Percentiles rank a stretch among this genome's conserved stretches.
Conservation (phyloP, 306 rosid genomes). For the Glycine latifolia region DNA sequence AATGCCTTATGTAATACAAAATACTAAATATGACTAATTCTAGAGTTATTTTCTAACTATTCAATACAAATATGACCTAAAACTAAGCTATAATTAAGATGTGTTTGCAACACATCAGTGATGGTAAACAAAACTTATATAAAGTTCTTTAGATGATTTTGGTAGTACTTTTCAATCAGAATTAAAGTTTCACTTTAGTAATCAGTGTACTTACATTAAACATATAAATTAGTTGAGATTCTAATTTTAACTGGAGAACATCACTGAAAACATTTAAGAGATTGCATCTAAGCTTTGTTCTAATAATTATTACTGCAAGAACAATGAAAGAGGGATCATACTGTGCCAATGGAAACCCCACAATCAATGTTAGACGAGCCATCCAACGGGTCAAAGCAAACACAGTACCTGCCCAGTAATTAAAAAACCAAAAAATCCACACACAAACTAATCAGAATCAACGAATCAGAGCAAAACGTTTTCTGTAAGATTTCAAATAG, state of each 20-base stretch:
- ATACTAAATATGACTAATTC: too few species aligned
- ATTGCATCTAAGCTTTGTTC: background rate
- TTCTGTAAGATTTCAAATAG: slow-evolving; percentile 29
- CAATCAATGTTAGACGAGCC: slow-evolving; percentile 83
- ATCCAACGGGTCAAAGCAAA: slow-evolving; percentile 83
- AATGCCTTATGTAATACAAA: too few species aligned
- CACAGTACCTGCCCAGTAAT: slow-evolving; percentile 71
- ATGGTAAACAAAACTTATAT: background rate
- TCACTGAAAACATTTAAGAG: background rate
- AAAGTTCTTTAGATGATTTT: background rate
- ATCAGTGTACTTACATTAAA: too few species aligned
- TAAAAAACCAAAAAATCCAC: background rate
- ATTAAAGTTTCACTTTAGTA: too few species aligned
- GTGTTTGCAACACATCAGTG: too few species aligned
- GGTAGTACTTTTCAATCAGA: background rate
- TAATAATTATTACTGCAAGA: background rate
- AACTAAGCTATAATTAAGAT: too few species aligned
- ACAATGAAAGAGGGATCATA: slow-evolving; percentile 46
- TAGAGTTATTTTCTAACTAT: too few species aligned
- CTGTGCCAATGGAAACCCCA: slow-evolving; percentile 98
- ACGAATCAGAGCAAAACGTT: background rate
- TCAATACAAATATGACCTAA: too few species aligned
- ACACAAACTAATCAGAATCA: background rate
- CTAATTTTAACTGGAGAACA: background rate
- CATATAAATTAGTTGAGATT: background rate